phyloP scores from a whole-genome alignment of 163 green algal species.

The Scenedesmus sp. region DNA sequence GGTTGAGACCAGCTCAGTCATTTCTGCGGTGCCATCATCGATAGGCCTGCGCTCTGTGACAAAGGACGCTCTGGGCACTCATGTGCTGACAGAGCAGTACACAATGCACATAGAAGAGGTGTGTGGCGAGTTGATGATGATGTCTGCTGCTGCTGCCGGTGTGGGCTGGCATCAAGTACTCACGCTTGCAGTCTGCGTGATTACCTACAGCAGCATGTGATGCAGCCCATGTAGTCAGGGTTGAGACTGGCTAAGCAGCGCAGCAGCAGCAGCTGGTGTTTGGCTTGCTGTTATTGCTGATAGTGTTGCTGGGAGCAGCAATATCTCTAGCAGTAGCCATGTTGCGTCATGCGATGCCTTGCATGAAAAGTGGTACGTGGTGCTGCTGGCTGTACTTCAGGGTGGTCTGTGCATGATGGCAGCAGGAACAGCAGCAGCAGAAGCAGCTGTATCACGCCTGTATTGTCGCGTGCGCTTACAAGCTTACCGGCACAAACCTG shows the following conservation, averaged over 20 bases:
- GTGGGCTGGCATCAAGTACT: background rate
- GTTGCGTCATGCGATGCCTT: no score
- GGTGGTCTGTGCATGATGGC: no score
- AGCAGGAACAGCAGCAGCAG: no score
- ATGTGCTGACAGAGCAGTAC: conserved; percentile 26
- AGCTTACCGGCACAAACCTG: background rate
- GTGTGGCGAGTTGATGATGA: background rate
- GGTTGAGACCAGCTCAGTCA: conserved; percentile 15
- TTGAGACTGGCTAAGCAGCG: no score
- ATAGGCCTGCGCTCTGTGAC: background rate
- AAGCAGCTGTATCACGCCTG: no score
- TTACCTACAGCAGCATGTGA: background rate
- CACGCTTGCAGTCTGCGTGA: background rate
- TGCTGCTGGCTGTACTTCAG: no score
- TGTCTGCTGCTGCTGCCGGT: background rate
- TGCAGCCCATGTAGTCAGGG: background rate
- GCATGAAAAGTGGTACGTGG: no score
- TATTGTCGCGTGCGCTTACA: no score
- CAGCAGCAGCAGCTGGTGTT: no score
- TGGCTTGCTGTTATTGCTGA: no score
- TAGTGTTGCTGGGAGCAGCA: no score
- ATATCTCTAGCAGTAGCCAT: no score
- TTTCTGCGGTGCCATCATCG: background rate
- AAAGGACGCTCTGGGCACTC: background rate
- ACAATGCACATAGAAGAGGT: conserved; percentile 48